phyloP scores from a whole-genome alignment of 805 yeast species.

The Wickerhamiella siamensis region DNA sequence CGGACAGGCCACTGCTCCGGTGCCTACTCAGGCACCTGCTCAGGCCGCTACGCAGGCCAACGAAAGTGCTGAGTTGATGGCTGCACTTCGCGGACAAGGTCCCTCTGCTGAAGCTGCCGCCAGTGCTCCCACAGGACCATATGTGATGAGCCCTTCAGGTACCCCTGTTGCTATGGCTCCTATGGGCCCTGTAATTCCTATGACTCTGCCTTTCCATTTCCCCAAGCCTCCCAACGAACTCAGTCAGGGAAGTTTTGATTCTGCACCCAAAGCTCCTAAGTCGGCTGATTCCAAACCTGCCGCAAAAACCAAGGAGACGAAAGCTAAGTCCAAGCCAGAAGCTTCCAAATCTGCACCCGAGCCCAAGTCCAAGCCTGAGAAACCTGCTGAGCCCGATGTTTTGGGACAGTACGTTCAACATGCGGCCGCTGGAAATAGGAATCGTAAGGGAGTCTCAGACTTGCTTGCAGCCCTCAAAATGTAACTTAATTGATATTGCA shows the following conservation, averaged over 20 bases:
- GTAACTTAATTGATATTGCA: too few species aligned
- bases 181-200: too few species aligned
- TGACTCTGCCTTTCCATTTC: too few species aligned
- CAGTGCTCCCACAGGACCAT: too few species aligned
- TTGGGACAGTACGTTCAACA: slow-evolving; percentile 1
- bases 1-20: background rate
- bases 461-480: background rate
- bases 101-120: too few species aligned
- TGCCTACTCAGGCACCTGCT: background rate
- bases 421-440: background rate
- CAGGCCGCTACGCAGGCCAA: slow-evolving; percentile 1
- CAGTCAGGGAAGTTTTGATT: too few species aligned
- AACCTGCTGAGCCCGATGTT: slow-evolving; percentile 14
- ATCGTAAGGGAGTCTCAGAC: background rate
- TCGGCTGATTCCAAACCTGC: background rate
- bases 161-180: too few species aligned
- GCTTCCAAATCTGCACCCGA: slow-evolving; percentile 6
- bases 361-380: slow-evolving; percentile 13
- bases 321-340: background rate
- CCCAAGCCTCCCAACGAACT: background rate
- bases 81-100: too few species aligned
- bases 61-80: background rate
- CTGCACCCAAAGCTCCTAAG: background rate
- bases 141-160: too few species aligned
- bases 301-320: background rate